These are phyloP conservation scores for Picocystis salinarum DNA, from an alignment of 139 green algal species.

Conservation along the genomic window DNA sequence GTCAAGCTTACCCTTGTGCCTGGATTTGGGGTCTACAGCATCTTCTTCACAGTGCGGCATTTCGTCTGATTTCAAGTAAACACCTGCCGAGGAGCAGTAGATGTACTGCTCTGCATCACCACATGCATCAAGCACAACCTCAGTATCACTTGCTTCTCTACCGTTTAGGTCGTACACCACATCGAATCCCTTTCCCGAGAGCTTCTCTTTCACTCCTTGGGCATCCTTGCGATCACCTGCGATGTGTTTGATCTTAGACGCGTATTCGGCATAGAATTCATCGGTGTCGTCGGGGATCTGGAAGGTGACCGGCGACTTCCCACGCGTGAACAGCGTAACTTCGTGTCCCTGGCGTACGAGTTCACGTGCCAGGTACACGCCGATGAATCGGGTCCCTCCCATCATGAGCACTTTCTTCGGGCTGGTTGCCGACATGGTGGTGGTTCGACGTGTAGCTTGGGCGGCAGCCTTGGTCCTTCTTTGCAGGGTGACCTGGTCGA, in stretches of 20 bases:
- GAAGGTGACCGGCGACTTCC: slow-evolving; percentile 63
- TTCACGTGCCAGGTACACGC: slow-evolving; percentile 74
- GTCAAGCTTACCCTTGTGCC: slow-evolving; percentile 95
- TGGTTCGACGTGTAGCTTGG: no score
- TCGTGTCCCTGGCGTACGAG: slow-evolving; percentile 74
- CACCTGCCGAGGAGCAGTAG: slow-evolving; percentile 73
- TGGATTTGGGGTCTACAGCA: slow-evolving; percentile 60
- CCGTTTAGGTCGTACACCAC: slow-evolving; percentile 97
- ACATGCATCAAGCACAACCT: slow-evolving; percentile 51
- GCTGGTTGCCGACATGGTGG: no score
- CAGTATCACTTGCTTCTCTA: slow-evolving; percentile 57
- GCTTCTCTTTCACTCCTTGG: slow-evolving; percentile 34
- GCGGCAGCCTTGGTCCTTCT: no score
- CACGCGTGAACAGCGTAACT: slow-evolving; percentile 81
- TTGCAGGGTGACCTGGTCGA: no score
- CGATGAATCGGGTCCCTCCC: slow-evolving; percentile 91
- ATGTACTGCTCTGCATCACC: slow-evolving; percentile 63
- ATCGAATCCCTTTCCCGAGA: slow-evolving; percentile 56
- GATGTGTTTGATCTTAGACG: slow-evolving; percentile 69
- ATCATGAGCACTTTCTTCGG: slow-evolving; percentile 31
- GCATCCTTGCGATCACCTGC: slow-evolving; percentile 61
- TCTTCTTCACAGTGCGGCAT: slow-evolving; percentile 87
- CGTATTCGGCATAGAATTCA: slow-evolving; percentile 44
- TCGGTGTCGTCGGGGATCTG: slow-evolving; percentile 81
- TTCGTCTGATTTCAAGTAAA: slow-evolving; percentile 85